A percentile compares a stretch with the other conserved stretches of the same genome.
Conservation (phyloP, 805 yeast genomes). For the Komagataella mondaviorum region DNA sequence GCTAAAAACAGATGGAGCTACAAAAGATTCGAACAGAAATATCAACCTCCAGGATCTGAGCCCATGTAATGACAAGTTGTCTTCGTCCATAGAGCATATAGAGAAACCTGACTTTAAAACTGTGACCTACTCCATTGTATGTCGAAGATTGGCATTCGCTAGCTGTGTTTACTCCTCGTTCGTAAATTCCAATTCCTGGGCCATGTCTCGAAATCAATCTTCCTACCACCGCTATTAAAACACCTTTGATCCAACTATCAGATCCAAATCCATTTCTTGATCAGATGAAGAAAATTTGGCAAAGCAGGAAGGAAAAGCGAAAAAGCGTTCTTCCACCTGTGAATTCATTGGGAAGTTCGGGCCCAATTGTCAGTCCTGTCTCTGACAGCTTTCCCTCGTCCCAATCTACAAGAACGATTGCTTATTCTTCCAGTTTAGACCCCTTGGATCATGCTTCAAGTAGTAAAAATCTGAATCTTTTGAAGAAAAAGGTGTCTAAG, state of each 20-base stretch:
- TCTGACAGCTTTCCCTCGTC: neutral
- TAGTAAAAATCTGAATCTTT: too few relatives aligned
- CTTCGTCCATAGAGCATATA: neutral
- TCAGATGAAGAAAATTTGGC: neutral
- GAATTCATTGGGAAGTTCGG: neutral
- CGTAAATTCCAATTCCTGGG: neutral
- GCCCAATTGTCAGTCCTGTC: neutral
- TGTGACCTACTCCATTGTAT: neutral
- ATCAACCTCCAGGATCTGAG: neutral
- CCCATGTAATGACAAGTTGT: neutral
- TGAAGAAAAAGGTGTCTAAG: neutral
- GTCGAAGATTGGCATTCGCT: neutral
- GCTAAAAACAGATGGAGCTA: conserved; percentile 9
- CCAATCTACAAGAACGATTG: neutral
- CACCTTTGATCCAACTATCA: neutral
- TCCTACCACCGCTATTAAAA: neutral
- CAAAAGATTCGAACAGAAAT: neutral
- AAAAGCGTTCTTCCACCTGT: neutral
- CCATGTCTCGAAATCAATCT: neutral
- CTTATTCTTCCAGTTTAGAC: neutral
- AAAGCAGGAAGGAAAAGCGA: neutral
- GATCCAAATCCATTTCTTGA: neutral
- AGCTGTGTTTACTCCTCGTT: neutral
- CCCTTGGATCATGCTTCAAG: neutral
- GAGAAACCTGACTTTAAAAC: neutral